Conservation (phyloP, 768 basidiomycete species). For the Flagelloscypha sp. region DNA sequence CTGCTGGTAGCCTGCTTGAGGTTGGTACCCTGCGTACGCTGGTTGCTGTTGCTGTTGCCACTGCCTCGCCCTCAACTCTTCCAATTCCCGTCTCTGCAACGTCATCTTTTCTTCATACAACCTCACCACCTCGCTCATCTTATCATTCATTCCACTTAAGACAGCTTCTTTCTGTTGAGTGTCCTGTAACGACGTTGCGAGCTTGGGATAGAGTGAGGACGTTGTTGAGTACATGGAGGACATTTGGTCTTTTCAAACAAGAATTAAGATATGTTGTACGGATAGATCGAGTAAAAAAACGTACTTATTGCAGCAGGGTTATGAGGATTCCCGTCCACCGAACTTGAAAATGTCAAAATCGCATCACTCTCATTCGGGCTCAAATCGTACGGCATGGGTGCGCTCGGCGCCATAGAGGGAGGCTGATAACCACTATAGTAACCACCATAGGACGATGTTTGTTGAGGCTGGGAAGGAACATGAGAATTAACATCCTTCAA, state of each 20-base stretch:
- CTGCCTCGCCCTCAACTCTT: slow-evolving; percentile 60
- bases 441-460: slow-evolving; percentile 25
- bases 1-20: slow-evolving; percentile 20
- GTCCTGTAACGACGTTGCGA: slow-evolving; percentile 2
- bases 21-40: slow-evolving; percentile 17
- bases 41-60: slow-evolving; percentile 16
- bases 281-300: slow-evolving; percentile 76
- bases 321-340: slow-evolving; percentile 72
- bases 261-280: slow-evolving; percentile 76
- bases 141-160: slow-evolving; percentile 89
- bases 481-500: slow-evolving; percentile 77
- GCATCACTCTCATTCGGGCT: slow-evolving; percentile 75
- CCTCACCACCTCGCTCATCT: slow-evolving; percentile 85
- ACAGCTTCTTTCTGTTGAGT: slow-evolving; percentile 60
- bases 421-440: slow-evolving; percentile 38
- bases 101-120: slow-evolving; percentile 86
- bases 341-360: slow-evolving; percentile 86
- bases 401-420: slow-evolving; percentile 28
- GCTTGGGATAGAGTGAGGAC: slow-evolving; percentile 29
- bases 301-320: slow-evolving; percentile 71
- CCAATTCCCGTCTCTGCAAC: slow-evolving; percentile 71
- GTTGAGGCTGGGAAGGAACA: slow-evolving; percentile 46
- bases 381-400: slow-evolving; percentile 59
- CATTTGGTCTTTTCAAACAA: slow-evolving; percentile 74
- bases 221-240: slow-evolving; percentile 79